A percentile compares a stretch with the other conserved stretches of the same genome.
phyloP scores from a whole-genome alignment of 257 asterid genomes.

The Ophiorrhiza pumila region DNA sequence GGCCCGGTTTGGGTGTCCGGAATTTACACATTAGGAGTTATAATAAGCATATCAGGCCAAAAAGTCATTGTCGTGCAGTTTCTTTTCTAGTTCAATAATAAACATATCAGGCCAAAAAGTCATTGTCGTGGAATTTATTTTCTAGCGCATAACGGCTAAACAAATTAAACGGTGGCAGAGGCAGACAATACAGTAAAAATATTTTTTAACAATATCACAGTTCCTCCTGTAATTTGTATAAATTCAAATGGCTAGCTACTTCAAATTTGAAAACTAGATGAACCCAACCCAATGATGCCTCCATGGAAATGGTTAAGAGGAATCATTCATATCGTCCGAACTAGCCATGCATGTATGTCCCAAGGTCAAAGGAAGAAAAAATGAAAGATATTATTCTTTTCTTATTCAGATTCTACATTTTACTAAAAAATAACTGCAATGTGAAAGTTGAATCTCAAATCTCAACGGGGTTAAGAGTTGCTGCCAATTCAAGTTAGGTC shows the following conservation, averaged over 20 bases:
- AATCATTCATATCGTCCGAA: neutral
- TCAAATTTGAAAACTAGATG: neutral
- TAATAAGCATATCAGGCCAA: too few relatives aligned
- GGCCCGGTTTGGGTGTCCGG: too few relatives aligned
- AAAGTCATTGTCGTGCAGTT: too few relatives aligned
- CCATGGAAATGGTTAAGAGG: neutral
- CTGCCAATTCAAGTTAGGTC: conserved; percentile 9
- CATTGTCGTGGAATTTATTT: neutral
- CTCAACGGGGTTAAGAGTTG: neutral
- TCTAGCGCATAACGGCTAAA: neutral
- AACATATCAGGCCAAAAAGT: neutral
- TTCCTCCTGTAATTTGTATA: neutral
- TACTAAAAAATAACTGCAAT: neutral
- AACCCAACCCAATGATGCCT: neutral
- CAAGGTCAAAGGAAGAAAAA: conserved; percentile 24
- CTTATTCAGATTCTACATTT: conserved; percentile 3
- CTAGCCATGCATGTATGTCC: neutral
- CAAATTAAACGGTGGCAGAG: too few relatives aligned
- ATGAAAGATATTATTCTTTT: conserved; percentile 13
- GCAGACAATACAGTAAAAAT: neutral
- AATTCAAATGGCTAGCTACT: neutral
- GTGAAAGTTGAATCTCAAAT: neutral
- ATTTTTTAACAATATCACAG: neutral
- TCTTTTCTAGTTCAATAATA: too few relatives aligned
- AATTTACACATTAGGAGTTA: too few relatives aligned